Evolutionary conservation across 2,329 filamentous ascomycete species (phyloP).

Genomic region (Pyricularia sp.): DNA sequence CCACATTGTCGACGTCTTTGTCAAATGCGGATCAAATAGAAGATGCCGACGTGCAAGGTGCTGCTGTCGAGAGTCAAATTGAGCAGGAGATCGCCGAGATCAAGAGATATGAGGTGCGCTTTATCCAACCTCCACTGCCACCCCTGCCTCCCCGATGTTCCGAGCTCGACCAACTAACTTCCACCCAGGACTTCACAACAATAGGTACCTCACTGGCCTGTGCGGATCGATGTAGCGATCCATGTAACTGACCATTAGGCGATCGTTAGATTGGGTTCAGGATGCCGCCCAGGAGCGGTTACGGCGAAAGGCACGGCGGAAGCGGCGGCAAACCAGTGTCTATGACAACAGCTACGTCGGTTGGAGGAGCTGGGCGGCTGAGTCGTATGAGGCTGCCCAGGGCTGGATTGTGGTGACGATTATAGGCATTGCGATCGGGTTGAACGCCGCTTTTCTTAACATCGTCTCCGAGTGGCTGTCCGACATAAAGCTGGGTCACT

Average conservation of each 20-base stretch:
- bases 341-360: conserved; percentile 59
- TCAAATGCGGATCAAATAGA: conserved; percentile 57
- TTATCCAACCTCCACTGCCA: not conserved
- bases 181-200: conserved; percentile 75
- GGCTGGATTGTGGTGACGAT: conserved; percentile 96
- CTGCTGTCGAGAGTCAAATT: conserved; percentile 57
- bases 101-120: conserved; percentile 76
- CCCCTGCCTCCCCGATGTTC: conserved; percentile 5
- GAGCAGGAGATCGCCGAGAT: conserved; percentile 96
- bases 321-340: conserved; percentile 58
- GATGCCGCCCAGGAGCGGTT: conserved; percentile 88
- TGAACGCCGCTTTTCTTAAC: conserved; percentile 88
- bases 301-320: conserved; percentile 63
- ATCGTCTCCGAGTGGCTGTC: conserved; percentile 96
- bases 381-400: conserved; percentile 91
- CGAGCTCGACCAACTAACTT: conserved; percentile 3
- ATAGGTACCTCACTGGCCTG: conserved; percentile 46
- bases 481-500: conserved; percentile 94
- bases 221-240: not conserved
- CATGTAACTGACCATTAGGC: conserved; percentile 8
- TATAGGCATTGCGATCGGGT: conserved; percentile 82
- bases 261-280: conserved; percentile 81
- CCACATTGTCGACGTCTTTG: conserved; percentile 58
- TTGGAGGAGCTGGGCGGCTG: conserved; percentile 73
- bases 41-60: conserved; percentile 34